Conservation (phyloP, 2,329 filamentous ascomycete species). For the Emergomyces africanus region DNA sequence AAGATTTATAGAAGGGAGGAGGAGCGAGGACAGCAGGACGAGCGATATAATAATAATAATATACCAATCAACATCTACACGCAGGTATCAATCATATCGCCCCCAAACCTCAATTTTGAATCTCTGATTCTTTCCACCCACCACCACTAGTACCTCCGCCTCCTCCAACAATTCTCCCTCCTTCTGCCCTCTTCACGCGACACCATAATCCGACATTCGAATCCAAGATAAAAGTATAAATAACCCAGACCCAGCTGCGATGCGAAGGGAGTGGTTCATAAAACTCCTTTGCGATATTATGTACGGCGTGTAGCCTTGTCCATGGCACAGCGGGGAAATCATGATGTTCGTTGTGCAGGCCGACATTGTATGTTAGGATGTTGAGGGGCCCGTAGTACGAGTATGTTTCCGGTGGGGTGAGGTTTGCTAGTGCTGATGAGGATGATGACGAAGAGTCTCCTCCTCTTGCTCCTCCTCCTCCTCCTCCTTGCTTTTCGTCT, state of each 20-base stretch:
- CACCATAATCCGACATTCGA: slow-evolving; percentile 80
- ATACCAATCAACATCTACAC: neutral
- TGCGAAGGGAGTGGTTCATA: slow-evolving; percentile 80
- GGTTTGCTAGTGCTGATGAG: slow-evolving; percentile 34
- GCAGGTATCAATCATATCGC: neutral
- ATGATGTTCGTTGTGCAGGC: slow-evolving; percentile 96
- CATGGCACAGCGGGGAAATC: slow-evolving; percentile 96
- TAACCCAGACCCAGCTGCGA: slow-evolving; percentile 79
- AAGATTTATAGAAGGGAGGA: neutral
- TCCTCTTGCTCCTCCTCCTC: no score
- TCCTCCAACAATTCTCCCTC: slow-evolving; percentile 47
- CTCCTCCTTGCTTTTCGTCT: slow-evolving; percentile 17
- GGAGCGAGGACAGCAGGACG: neutral
- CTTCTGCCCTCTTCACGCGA: slow-evolving; percentile 81
- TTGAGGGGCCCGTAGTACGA: slow-evolving; percentile 94
- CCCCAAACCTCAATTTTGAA: slow-evolving; percentile 42
- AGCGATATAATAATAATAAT: neutral
- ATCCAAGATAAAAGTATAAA: slow-evolving; percentile 93
- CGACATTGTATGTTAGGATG: slow-evolving; percentile 90
- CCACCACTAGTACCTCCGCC: slow-evolving; percentile 31
- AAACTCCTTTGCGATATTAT: slow-evolving; percentile 76
- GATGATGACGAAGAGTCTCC: no score
- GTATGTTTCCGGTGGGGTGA: slow-evolving; percentile 81
- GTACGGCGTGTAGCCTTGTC: slow-evolving; percentile 68
- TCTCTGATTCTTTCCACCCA: slow-evolving; percentile 56